These are phyloP conservation scores for Schwanniomyces pseudopolymorphus DNA, from an alignment of 805 yeast species.

Conservation along the genomic window DNA sequence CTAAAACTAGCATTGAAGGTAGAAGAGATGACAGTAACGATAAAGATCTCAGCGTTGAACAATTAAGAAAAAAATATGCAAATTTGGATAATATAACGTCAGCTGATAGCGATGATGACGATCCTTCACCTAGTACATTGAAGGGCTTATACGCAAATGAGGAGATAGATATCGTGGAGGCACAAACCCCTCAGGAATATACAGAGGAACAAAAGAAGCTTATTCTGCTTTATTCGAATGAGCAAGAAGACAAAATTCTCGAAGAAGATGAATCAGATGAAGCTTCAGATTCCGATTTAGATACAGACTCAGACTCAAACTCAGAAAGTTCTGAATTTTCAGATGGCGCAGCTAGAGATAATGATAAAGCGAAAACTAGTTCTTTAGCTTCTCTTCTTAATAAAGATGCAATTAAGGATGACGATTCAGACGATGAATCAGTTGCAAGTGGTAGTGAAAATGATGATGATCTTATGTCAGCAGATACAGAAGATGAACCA, in stretches of 20 bases:
- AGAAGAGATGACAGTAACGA: constrained; percentile 36
- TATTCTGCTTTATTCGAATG: constrained; percentile 18
- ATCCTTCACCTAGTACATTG: not conserved
- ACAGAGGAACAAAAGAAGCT: constrained; percentile 32
- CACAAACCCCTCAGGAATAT: constrained; percentile 23
- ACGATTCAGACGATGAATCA: constrained; percentile 17
- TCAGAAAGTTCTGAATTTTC: constrained; percentile 10
- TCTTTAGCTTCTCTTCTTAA: constrained; percentile 17
- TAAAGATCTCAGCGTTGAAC: constrained; percentile 52
- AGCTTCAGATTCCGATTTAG: constrained; percentile 1
- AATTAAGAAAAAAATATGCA: constrained; percentile 57
- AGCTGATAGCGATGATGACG: constrained; percentile 4
- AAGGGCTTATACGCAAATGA: not conserved
- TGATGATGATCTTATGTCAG: constrained; percentile 20
- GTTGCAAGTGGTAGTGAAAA: constrained; percentile 9
- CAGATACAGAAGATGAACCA: constrained; percentile 31
- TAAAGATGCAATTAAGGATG: constrained; percentile 9
- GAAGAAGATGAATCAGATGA: not conserved
- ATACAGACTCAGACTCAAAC: constrained; percentile 12
- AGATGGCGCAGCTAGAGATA: constrained; percentile 11
- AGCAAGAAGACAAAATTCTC: not conserved
- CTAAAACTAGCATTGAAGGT: constrained; percentile 21
- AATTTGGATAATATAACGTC: constrained; percentile 12
- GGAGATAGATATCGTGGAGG: constrained; percentile 9
- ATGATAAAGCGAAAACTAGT: constrained; percentile 10